Conservation (phyloP, 1,284 basidiomycete species). For the Rhodotorula sp. region DNA sequence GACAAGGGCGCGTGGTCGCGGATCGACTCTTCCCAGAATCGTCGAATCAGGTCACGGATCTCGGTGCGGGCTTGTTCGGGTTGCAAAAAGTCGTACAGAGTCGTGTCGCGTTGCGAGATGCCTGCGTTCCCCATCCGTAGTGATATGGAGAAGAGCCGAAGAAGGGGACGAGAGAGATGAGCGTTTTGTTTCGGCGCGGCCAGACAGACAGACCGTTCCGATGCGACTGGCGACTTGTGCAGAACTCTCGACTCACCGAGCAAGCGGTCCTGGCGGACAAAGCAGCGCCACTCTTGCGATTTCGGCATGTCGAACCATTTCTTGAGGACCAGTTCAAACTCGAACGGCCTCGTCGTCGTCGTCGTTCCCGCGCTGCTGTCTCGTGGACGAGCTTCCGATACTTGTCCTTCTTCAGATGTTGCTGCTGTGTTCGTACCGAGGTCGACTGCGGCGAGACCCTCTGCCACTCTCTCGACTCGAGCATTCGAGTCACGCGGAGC, state of each 20-base stretch:
- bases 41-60: constrained; percentile 59
- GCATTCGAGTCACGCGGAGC: neutral
- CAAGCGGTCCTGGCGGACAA: constrained; percentile 67
- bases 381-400: neutral
- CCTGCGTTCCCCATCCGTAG: constrained; percentile 53
- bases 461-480: neutral
- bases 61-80: constrained; percentile 58
- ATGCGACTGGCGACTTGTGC: too few species aligned
- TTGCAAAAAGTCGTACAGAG: constrained; percentile 83
- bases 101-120: constrained; percentile 84
- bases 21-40: constrained; percentile 70
- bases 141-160: neutral
- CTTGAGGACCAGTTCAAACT: constrained; percentile 81
- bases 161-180: neutral
- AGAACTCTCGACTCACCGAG: constrained; percentile 58
- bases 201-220: too few species aligned
- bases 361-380: neutral
- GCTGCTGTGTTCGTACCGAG: neutral
- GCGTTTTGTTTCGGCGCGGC: too few species aligned
- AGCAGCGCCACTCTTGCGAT: constrained; percentile 81
- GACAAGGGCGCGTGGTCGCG: constrained; percentile 59
- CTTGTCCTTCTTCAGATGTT: neutral
- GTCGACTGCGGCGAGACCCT: neutral
- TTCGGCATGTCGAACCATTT: constrained; percentile 86
- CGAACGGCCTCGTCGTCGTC: constrained; percentile 50